Base-by-base conservation (phyloP, 495 filamentous ascomycete species). In the Aspergillus egyptiacus region DNA sequence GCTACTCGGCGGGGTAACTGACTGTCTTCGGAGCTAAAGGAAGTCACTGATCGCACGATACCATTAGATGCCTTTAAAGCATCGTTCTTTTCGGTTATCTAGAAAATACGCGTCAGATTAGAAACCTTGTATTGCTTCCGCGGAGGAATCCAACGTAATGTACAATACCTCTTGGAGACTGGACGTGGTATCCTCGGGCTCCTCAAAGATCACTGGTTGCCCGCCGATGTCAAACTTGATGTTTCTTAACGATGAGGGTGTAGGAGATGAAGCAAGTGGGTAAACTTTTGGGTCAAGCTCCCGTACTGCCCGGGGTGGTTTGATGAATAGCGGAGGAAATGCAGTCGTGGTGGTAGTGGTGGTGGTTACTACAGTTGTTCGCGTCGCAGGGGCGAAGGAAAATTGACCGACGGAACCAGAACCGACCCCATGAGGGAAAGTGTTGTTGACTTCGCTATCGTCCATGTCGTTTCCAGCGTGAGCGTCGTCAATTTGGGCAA, bases 321-420 rank as follows among this genome's bases (percentile, higher is more conserved):
- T 82, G 55, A 96, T 78, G 39, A 86, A 64, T 10, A 97, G 67
- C 14, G 90, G 91, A 11, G 93, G 91, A 50, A 93, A 91, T 5
- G 81, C 82, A 27, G 88, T 84, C 17, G 93, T 96, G 0, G 91
- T 96, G 1, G 89, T 95, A 0, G 91, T 97, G 0, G 91, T 97
- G 0, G 93, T 96, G 4, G 91, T 97, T 51, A 96, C 83, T 7
- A 87, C 80, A 2, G 84, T 87, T 17, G 84, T 86, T 59, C 82
- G 76, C 18, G 85, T 88, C 13, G 85, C 79, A 22, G 84, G 84
- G 46, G 79, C 83, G 60, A 82, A 84, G 11, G 82, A 84, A 46
- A 89, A 78, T 57, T 84, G 80, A 9, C 77, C 85, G 46, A 86
- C 57, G 30, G 69, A 73, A 39, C 54, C 55, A 32, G 32, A 57